Evolutionary conservation across 306 rosid genomes (phyloP).

Genomic region (Vigna reflexopilosa): DNA sequence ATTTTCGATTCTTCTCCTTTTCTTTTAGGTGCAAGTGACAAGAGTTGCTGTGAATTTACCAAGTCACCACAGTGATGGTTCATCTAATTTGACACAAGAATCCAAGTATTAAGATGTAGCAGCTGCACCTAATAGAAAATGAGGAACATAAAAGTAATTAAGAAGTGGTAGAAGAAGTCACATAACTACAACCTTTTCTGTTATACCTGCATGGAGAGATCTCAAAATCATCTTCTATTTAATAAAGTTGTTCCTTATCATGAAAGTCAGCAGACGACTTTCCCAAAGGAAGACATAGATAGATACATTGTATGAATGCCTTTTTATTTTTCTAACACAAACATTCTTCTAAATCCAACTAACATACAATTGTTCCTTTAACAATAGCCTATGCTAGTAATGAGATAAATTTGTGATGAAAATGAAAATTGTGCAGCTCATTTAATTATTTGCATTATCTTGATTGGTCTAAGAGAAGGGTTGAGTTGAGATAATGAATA

Average conservation of each 20-base stretch:
- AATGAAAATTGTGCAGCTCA: conserved; percentile 13
- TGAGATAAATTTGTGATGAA: conserved; percentile 25
- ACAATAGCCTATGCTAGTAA: not conserved
- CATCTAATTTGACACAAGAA: conserved; percentile 61
- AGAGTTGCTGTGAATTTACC: conserved; percentile 45
- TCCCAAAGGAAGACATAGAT: conserved; percentile 52
- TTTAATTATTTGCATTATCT: not conserved
- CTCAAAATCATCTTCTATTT: conserved; percentile 62
- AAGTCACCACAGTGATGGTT: conserved; percentile 56
- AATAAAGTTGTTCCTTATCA: conserved; percentile 66
- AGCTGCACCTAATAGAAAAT: conserved; percentile 51
- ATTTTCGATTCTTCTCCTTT: conserved; percentile 5
- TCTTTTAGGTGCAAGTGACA: conserved; percentile 58
- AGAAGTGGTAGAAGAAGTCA: conserved; percentile 47
- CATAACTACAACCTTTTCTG: conserved; percentile 45
- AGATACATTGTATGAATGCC: conserved; percentile 47
- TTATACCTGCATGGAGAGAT: conserved; percentile 66
- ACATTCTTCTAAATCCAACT: conserved; percentile 43
- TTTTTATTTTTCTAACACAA: conserved; percentile 61
- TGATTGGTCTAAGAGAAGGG: conserved; percentile 36
- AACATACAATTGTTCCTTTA: conserved; percentile 20
- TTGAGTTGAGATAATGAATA: conserved; percentile 13
- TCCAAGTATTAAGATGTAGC: conserved; percentile 69
- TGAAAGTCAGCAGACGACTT: conserved; percentile 55
- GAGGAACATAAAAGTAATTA: not conserved